Evolutionary conservation across 495 filamentous ascomycete species (phyloP).

Genomic region (Xylaria longipes): DNA sequence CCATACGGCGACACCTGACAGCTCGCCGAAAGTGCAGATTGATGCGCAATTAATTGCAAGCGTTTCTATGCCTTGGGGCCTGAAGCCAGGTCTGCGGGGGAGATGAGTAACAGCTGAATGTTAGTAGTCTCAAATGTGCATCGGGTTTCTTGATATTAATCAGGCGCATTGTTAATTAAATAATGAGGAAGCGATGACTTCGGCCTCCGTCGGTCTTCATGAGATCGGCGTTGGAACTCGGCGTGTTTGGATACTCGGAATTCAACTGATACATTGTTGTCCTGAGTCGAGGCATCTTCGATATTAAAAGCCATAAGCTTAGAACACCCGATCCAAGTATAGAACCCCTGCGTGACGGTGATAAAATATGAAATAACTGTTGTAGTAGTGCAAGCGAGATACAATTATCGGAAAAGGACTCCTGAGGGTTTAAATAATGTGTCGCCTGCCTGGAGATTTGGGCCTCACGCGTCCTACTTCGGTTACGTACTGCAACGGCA

Average conservation of each 20-base stretch:
- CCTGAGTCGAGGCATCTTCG: background rate
- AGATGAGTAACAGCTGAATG: background rate
- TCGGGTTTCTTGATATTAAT: background rate
- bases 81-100: background rate
- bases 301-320: background rate
- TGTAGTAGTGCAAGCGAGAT: background rate
- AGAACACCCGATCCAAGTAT: background rate
- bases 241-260: background rate
- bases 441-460: background rate
- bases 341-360: background rate
- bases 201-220: background rate
- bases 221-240: background rate
- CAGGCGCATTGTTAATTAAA: background rate
- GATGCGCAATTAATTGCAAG: background rate
- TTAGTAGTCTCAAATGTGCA: background rate
- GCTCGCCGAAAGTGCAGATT: background rate
- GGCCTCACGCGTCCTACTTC: background rate
- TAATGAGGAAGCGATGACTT: background rate
- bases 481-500: background rate
- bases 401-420: background rate
- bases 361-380: background rate
- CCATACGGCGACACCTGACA: constrained; percentile 1
- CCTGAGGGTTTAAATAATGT: background rate
- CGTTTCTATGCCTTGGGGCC: background rate
- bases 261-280: background rate